These are phyloP conservation scores for Colletotrichum nymphaeae DNA, from an alignment of 2,329 filamentous ascomycete species.

Conservation along the genomic window DNA sequence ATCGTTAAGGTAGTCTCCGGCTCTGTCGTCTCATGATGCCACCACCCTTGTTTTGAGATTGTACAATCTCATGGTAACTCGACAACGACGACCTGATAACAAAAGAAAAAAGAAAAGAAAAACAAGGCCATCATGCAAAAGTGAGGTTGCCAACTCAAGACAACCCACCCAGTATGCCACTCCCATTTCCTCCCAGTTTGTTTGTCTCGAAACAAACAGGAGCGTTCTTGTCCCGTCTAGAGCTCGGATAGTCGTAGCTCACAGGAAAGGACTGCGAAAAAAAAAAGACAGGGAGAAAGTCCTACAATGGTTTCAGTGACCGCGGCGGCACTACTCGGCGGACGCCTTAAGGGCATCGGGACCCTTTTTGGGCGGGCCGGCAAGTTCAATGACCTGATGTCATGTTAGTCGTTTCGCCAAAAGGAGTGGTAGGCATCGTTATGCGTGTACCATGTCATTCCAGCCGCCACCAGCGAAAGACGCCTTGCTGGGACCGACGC, in stretches of 20 bases:
- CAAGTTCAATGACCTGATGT: constrained; percentile 40
- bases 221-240: neutral
- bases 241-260: neutral
- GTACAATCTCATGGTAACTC: neutral
- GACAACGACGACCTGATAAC: constrained; percentile 3
- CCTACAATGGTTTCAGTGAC: neutral
- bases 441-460: constrained; percentile 76
- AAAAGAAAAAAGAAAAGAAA: neutral
- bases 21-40: neutral
- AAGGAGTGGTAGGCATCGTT: constrained; percentile 9
- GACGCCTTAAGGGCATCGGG: constrained; percentile 9
- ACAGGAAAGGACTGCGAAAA: neutral
- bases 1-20: constrained; percentile 7
- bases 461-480: constrained; percentile 84
- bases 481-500: constrained; percentile 75
- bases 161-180: neutral
- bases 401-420: constrained; percentile 3
- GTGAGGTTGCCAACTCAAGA: neutral
- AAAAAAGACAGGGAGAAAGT: neutral
- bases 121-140: constrained; percentile 15
- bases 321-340: constrained; percentile 11
- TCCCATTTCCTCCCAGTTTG: neutral
- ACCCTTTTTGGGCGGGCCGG: constrained; percentile 36
- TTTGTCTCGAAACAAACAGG: neutral
- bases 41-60: constrained; percentile 1